phyloP scores from a whole-genome alignment of 129 eudicot species.

The Erigeron canadensis region DNA sequence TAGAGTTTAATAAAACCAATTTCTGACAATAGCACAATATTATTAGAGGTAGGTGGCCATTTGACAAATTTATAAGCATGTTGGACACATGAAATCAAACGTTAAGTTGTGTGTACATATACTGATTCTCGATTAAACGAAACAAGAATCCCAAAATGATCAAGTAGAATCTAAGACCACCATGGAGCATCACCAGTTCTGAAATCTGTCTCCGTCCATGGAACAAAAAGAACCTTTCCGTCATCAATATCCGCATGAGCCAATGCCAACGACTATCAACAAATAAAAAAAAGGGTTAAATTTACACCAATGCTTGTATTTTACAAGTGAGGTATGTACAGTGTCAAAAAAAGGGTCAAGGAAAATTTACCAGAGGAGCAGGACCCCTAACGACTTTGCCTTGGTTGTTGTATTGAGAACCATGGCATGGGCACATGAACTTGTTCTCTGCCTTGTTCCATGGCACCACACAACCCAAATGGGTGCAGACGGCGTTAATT shows the following conservation, averaged over 20 bases:
- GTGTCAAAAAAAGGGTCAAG: neutral
- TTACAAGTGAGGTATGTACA: neutral
- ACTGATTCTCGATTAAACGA: neutral
- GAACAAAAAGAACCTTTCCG: slow-evolving; percentile 88
- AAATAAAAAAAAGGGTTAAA: neutral
- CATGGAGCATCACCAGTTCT: slow-evolving; percentile 96
- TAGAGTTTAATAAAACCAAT: neutral
- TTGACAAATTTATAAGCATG: slow-evolving; percentile 27
- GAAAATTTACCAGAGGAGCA: slow-evolving; percentile 55
- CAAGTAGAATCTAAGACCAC: slow-evolving; percentile 61
- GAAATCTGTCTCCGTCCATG: slow-evolving; percentile 92
- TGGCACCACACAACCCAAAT: slow-evolving; percentile 97
- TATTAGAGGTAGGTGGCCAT: slow-evolving; percentile 4
- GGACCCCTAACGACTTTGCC: slow-evolving; percentile 95
- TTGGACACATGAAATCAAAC: slow-evolving; percentile 22
- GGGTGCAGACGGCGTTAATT: slow-evolving; percentile 96
- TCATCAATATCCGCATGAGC: slow-evolving; percentile 90
- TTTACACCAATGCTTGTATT: neutral
- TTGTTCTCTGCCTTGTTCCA: slow-evolving; percentile 97
- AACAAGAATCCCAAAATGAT: slow-evolving; percentile 10
- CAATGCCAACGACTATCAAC: slow-evolving; percentile 84
- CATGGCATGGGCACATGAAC: slow-evolving; percentile 99
- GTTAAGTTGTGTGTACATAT: slow-evolving; percentile 35
- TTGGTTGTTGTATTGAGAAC: slow-evolving; percentile 96
- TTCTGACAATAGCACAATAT: neutral